Evolutionary conservation across 495 filamentous ascomycete genomes (phyloP), one percentile per base, ranked within the genome.

Genomic region (Tuber calosporum): DNA sequence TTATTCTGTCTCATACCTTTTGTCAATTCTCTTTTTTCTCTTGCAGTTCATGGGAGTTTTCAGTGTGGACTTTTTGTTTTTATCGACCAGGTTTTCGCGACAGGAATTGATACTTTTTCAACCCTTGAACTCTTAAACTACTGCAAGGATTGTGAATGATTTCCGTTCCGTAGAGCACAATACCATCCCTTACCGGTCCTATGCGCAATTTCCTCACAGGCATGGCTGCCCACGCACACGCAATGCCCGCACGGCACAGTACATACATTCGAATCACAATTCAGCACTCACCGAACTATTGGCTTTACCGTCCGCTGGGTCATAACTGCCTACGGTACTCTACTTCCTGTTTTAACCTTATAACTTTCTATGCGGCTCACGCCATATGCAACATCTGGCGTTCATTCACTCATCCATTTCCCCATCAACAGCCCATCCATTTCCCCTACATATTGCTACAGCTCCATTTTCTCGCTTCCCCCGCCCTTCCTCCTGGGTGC

Each of bases 1-100:
- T 69, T 69, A 30, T 41, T 41, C 41, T 41, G 26, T n/a, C 22
- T 69, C 36, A 38, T 39, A 30, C 22, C 38, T 69, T 42, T 42
- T 42, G 36, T 43, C 39, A n/a, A n/a, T n/a, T 5, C 38, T 38
- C 38, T 42, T 26, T 20, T 26, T 19, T 40, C 30, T 69, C n/a
- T 17, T 40, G 3, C 30, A 8, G 42, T 34, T 40, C 2, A 45
- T 45, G 42, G 69, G 53, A 68, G 45, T 42, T 72, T 41, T 74
- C 34, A 43, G 72, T 73, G 41, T 74, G 67, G 62, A 11, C 19
- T 20, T 40, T 68, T 74, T 68, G 36, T 6, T 71, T 37, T 22
- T 66, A 19, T 66, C 26, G n/a, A 58, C n/a, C 17, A 62, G 53
- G 30, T 34, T 62, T 62, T 62, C 48, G n/a, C n/a, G 48, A 13